Percentiles rank a stretch among this genome's conserved stretches.
Conservation (phyloP, 768 basidiomycete species). For the Lyophyllum decastes region DNA sequence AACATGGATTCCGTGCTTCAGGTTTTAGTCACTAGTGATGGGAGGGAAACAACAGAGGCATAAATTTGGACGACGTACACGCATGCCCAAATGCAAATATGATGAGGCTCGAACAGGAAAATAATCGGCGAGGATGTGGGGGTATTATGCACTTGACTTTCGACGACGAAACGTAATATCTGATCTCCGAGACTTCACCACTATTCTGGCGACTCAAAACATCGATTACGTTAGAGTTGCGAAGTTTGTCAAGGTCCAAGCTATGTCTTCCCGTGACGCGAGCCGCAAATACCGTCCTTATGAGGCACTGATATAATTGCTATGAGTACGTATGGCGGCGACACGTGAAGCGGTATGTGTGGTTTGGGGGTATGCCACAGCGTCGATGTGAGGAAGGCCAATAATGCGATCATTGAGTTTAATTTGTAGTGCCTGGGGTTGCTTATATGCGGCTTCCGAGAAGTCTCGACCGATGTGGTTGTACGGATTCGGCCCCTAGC, state of each 20-base stretch:
- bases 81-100: not conserved
- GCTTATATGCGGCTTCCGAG: not conserved
- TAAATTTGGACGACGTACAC: not conserved
- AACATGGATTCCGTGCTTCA: not conserved
- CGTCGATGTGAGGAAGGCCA: not conserved
- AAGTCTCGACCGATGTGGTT: not conserved
- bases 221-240: not conserved
- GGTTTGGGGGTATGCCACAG: not conserved
- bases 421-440: not conserved
- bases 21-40: not conserved
- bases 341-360: not conserved
- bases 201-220: slow-evolving; percentile 6
- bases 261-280: not conserved
- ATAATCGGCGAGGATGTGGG: slow-evolving; percentile 4
- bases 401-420: not conserved
- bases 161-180: not conserved
- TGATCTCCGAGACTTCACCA: slow-evolving; percentile 14
- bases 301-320: not conserved
- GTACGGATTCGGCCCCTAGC: not conserved
- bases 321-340: too few species aligned
- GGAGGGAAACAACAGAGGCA: not conserved
- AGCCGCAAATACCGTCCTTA: not conserved
- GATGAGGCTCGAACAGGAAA: not conserved
- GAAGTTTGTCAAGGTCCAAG: not conserved
- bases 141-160: not conserved